Evolutionary conservation across 768 basidiomycete genomes (phyloP).

Genomic region (Lactarius psammicola): DNA sequence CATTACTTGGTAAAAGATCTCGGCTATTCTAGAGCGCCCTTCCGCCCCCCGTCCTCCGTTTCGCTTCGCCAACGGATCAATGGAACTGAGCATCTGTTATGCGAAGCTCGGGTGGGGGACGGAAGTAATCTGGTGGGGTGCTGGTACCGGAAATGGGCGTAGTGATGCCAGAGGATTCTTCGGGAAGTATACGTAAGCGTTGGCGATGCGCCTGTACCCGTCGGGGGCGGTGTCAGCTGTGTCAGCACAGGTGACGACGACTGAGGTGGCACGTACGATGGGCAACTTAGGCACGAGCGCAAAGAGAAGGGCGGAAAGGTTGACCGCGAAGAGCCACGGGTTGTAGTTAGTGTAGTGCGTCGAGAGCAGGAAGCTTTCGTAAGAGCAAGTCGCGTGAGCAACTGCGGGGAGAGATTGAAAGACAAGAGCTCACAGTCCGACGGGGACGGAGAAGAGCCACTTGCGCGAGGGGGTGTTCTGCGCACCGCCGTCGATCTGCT

Average conservation of each 20-base stretch:
- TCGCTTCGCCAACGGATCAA: conserved; percentile 22
- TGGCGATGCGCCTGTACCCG: conserved; percentile 69
- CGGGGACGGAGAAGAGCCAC: conserved; percentile 89
- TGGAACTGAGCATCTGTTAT: conserved; percentile 52
- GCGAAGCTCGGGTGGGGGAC: conserved; percentile 34
- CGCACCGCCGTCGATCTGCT: conserved; percentile 98
- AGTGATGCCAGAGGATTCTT: conserved; percentile 59
- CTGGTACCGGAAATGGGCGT: conserved; percentile 63
- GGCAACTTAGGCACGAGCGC: conserved; percentile 96
- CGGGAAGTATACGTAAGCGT: conserved; percentile 73
- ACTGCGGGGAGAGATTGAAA: conserved; percentile 1
- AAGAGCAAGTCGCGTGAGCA: conserved; percentile 24
- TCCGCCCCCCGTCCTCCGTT: background rate
- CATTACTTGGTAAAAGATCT: conserved; percentile 25
- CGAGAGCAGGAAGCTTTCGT: conserved; percentile 82
- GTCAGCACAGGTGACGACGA: background rate
- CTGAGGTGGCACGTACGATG: conserved; percentile 51
- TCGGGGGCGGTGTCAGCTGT: background rate
- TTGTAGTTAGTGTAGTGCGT: conserved; percentile 99
- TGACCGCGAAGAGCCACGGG: conserved; percentile 89
- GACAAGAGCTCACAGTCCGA: conserved; percentile 65
- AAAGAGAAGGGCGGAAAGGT: conserved; percentile 75
- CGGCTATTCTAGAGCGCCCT: conserved; percentile 18
- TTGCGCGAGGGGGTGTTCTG: conserved; percentile 99
- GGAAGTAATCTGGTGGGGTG: conserved; percentile 33